phyloP scores from a whole-genome alignment of 495 filamentous ascomycete species.

The Annulohypoxylon maeteangense region DNA sequence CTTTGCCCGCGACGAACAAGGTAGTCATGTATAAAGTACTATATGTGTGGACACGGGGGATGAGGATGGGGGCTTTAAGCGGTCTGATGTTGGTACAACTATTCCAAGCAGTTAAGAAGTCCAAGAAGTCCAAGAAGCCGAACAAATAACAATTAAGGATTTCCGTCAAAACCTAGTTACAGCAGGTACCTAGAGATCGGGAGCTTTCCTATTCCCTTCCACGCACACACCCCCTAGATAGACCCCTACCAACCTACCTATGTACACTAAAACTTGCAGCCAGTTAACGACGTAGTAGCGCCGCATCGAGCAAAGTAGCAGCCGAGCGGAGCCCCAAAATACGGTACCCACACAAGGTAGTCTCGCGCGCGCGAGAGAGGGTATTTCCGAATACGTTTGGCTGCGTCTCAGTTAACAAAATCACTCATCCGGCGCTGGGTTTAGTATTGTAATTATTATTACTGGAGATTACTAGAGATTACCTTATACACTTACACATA shows the following conservation, averaged over 20 bases:
- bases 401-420: constrained; percentile 39
- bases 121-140: too few species aligned
- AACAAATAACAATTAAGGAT: constrained; percentile 30
- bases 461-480: constrained; percentile 24
- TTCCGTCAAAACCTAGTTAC: neutral
- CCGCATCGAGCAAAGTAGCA: constrained; percentile 26
- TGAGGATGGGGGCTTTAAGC: constrained; percentile 1
- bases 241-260: neutral
- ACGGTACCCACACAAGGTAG: constrained; percentile 8
- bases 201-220: constrained; percentile 19
- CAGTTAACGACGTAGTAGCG: constrained; percentile 16
- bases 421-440: constrained; percentile 30
- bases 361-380: constrained; percentile 4
- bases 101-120: too few species aligned
- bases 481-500: neutral
- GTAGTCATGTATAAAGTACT: constrained; percentile 8
- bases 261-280: neutral
- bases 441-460: constrained; percentile 29
- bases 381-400: constrained; percentile 33
- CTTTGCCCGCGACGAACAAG: constrained; percentile 26
- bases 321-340: constrained; percentile 35
- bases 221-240: constrained; percentile 2
- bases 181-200: too few species aligned
- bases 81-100: constrained; percentile 33
- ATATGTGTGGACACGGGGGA: neutral